A percentile compares a stretch with the other conserved stretches of the same genome.
phyloP scores from a whole-genome alignment of 306 rosid genomes.

The Cyamopsis tetragonoloba region DNA sequence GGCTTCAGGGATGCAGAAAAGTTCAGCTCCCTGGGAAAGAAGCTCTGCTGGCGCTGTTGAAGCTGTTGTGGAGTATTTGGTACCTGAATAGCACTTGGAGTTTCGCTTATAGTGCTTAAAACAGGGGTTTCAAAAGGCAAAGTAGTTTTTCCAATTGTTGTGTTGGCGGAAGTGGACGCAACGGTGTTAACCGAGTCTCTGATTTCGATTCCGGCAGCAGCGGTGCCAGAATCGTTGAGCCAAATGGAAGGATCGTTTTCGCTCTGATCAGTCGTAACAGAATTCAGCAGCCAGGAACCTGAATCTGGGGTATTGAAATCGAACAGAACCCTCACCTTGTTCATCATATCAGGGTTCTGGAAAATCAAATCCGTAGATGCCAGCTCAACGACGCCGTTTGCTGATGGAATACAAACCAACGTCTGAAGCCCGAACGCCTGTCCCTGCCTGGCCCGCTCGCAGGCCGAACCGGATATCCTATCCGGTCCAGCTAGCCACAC shows the following conservation, averaged over 20 bases:
- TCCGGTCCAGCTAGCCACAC: constrained; percentile 68
- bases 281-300: constrained; percentile 52
- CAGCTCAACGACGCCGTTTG: constrained; percentile 80
- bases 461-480: constrained; percentile 36
- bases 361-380: constrained; percentile 67
- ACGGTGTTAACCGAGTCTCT: constrained; percentile 39
- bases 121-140: constrained; percentile 52
- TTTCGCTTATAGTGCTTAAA: constrained; percentile 55
- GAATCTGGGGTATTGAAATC: constrained; percentile 59
- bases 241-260: constrained; percentile 87
- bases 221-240: constrained; percentile 68
- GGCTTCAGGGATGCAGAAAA: constrained; percentile 68
- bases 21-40: constrained; percentile 60
- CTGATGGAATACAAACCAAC: constrained; percentile 64
- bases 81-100: constrained; percentile 44
- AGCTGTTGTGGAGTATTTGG: constrained; percentile 11
- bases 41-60: constrained; percentile 47
- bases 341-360: constrained; percentile 71
- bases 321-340: constrained; percentile 64
- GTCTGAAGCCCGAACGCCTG: constrained; percentile 69
- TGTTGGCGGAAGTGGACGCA: background rate
- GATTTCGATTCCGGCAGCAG: constrained; percentile 26
- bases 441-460: constrained; percentile 74
- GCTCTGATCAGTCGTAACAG: constrained; percentile 49
- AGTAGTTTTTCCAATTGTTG: constrained; percentile 36